Percentiles rank a stretch among this genome's conserved stretches.
Conservation (phyloP, 441 rosid species). For the Gossypium davidsonii region DNA sequence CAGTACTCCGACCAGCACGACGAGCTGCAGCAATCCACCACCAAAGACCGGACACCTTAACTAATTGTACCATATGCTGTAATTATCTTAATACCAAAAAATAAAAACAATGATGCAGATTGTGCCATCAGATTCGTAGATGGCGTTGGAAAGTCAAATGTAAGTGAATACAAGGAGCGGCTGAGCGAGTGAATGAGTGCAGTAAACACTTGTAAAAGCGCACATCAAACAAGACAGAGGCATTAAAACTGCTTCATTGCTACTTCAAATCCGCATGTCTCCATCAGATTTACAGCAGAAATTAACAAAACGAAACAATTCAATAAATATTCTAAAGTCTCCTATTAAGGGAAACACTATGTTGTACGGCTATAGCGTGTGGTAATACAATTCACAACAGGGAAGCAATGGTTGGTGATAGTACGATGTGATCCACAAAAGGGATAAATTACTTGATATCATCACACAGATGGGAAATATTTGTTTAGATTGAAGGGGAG, state of each 20-base stretch:
- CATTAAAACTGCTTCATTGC: constrained; percentile 22
- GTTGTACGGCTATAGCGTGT: constrained; percentile 27
- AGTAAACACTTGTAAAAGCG: not conserved
- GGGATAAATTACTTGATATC: not conserved
- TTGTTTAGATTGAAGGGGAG: constrained; percentile 88
- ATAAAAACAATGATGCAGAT: not conserved
- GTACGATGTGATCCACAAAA: not conserved
- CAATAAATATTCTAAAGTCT: constrained; percentile 18
- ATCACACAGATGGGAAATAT: constrained; percentile 87
- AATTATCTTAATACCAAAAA: no score
- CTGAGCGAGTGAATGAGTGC: no score
- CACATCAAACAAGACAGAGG: not conserved
- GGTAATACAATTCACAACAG: constrained; percentile 19
- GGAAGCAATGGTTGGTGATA: constrained; percentile 3
- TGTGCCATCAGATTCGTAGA: not conserved
- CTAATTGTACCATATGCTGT: no score
- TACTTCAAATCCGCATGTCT: constrained; percentile 24
- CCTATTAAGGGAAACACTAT: constrained; percentile 23
- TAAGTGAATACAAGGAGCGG: no score
- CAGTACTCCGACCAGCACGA: no score
- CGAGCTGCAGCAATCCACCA: no score
- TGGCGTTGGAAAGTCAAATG: no score
- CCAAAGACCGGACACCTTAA: no score
- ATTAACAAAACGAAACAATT: constrained; percentile 17
- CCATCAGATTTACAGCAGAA: constrained; percentile 28